These are phyloP conservation scores for Neofusicoccum laricinum DNA, from an alignment of 2,329 filamentous ascomycete species.

Conservation along the genomic window DNA sequence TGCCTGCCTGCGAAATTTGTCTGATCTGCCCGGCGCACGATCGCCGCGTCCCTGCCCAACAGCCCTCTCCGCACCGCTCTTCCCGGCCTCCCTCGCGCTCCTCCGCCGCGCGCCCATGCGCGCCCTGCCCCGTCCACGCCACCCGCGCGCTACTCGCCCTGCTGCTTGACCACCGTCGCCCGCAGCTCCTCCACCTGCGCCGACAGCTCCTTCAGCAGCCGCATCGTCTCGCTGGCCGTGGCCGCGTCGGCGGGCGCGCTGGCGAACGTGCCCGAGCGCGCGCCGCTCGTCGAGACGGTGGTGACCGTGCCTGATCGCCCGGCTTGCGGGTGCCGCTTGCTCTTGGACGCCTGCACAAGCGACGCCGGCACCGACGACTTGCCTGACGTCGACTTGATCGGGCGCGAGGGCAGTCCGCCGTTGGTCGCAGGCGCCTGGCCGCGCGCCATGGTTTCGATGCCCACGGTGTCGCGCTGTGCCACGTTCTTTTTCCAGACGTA, in stretches of 20 bases:
- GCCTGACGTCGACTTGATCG: conserved; percentile 6
- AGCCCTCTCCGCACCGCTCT: conserved; percentile 17
- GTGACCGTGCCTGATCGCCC: background rate
- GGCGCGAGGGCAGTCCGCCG: conserved; percentile 10
- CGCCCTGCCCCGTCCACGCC: background rate
- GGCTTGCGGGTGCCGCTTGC: background rate
- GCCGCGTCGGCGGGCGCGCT: background rate
- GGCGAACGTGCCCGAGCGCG: background rate
- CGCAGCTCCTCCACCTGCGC: conserved; percentile 14
- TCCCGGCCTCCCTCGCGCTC: background rate
- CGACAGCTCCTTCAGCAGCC: conserved; percentile 9
- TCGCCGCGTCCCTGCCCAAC: conserved; percentile 11
- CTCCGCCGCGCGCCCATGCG: background rate
- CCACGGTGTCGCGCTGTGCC: background rate
- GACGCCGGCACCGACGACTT: conserved; percentile 8
- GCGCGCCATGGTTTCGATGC: conserved; percentile 3
- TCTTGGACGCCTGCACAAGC: conserved; percentile 13
- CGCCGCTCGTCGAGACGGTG: background rate
- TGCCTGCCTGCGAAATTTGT: conserved; percentile 10
- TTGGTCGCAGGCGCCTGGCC: conserved; percentile 2
- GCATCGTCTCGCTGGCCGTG: conserved; percentile 11
- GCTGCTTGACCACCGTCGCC: conserved; percentile 12
- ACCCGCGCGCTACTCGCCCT: conserved; percentile 4
- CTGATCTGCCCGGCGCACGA: conserved; percentile 11
- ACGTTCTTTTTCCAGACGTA: conserved; percentile 21